These are phyloP conservation scores for Guadua angustifolia DNA, from an alignment of 176 grass and related monocot species.

Conservation along the genomic window DNA sequence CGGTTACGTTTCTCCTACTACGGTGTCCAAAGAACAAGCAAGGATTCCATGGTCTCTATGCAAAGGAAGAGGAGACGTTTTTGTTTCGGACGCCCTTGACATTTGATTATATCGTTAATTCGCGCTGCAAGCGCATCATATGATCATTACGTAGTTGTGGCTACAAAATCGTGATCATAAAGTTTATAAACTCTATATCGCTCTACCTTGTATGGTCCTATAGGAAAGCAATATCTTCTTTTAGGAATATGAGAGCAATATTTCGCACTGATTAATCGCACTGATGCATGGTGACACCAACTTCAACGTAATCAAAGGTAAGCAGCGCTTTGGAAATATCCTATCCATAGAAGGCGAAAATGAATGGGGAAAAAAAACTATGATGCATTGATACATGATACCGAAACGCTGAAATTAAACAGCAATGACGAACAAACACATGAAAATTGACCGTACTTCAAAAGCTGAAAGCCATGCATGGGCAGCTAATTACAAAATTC, in stretches of 20 bases:
- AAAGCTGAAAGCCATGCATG: neutral
- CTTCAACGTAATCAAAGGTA: neutral
- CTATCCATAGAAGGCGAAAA: neutral
- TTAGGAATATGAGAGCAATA: neutral
- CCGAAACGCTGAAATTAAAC: neutral
- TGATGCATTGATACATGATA: neutral
- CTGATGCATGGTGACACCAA: neutral
- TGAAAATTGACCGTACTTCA: neutral
- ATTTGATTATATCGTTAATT: too few relatives aligned
- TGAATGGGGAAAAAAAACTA: neutral
- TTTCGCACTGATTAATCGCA: neutral
- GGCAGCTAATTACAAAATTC: conserved; percentile 40
- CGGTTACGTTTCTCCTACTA: too few relatives aligned
- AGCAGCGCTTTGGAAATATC: neutral
- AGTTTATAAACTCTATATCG: too few relatives aligned
- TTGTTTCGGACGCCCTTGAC: too few relatives aligned
- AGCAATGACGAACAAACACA: neutral
- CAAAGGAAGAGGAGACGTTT: too few relatives aligned
- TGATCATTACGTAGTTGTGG: too few relatives aligned
- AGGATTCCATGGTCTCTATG: too few relatives aligned
- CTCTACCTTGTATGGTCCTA: too few relatives aligned
- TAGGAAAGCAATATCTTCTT: neutral
- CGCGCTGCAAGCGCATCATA: too few relatives aligned
- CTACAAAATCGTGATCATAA: neutral
- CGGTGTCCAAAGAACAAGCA: too few relatives aligned